Evolutionary conservation across 192 early-diverging fungal species (phyloP).

Genomic region (Endogone sp.): DNA sequence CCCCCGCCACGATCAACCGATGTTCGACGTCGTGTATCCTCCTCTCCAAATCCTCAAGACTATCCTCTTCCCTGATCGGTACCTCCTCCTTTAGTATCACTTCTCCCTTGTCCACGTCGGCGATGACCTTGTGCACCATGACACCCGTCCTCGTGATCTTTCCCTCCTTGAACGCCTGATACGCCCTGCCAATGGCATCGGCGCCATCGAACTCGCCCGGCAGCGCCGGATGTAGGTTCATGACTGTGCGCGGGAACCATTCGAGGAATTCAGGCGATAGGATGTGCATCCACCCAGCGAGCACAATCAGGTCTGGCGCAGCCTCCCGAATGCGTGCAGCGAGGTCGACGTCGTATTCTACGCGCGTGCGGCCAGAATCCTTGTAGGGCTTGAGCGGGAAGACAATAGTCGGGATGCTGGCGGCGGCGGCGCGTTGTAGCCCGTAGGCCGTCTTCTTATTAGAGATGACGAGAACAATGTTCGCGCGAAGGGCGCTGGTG

Average conservation of each 20-base stretch:
- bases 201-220: constrained; percentile 98
- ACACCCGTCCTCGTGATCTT: constrained; percentile 70
- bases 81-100: constrained; percentile 77
- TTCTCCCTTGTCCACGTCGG: constrained; percentile 93
- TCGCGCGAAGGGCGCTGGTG: constrained; percentile 44
- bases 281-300: constrained; percentile 99
- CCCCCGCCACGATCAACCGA: constrained; percentile 77
- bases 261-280: constrained; percentile 81
- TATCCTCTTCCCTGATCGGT: constrained; percentile 74
- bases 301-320: constrained; percentile 79
- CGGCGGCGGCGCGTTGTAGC: constrained; percentile 78
- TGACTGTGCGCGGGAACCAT: constrained; percentile 66
- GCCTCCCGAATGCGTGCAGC: constrained; percentile 60
- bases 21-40: constrained; percentile 93
- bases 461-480: constrained; percentile 86
- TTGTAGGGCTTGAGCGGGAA: constrained; percentile 83
- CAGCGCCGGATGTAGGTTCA: constrained; percentile 97
- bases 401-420: constrained; percentile 78
- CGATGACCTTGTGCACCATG: constrained; percentile 95
- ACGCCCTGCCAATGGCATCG: constrained; percentile 92
- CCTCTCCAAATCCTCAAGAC: constrained; percentile 74
- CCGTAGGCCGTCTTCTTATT: constrained; percentile 85
- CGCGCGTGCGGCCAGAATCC: constrained; percentile 75
- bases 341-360: constrained; percentile 86
- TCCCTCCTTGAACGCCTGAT: constrained; percentile 78